Evolutionary conservation across 2,329 filamentous ascomycete genomes (phyloP).

Genomic region (Alternaria brassicicola): DNA sequence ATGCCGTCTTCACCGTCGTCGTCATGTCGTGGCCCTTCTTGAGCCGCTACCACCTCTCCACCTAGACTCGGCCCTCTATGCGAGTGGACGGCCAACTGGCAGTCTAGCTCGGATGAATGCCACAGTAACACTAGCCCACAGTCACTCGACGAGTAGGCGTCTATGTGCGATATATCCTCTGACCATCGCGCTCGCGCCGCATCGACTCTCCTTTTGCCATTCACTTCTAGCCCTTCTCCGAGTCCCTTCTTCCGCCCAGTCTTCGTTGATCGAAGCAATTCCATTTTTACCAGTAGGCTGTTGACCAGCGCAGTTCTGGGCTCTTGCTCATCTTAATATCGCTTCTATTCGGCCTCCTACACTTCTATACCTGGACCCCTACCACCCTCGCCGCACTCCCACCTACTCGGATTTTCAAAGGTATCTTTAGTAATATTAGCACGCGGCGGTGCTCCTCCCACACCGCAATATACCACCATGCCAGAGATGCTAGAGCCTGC

Average conservation of each 20-base stretch:
- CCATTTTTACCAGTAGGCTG: slow-evolving; percentile 48
- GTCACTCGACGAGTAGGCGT: slow-evolving; percentile 34
- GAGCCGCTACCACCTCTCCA: slow-evolving; percentile 43
- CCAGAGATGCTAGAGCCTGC: slow-evolving; percentile 54
- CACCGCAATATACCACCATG: slow-evolving; percentile 52
- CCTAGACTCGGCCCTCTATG: slow-evolving; percentile 26
- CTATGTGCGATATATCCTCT: slow-evolving; percentile 46
- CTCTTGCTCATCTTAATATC: slow-evolving; percentile 47
- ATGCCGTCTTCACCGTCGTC: slow-evolving; percentile 23
- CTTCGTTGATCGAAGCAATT: slow-evolving; percentile 56
- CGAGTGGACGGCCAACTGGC: slow-evolving; percentile 42
- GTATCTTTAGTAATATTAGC: slow-evolving; percentile 47
- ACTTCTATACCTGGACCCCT: slow-evolving; percentile 29
- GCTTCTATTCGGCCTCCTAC: slow-evolving; percentile 29
- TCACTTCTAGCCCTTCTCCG: slow-evolving; percentile 44
- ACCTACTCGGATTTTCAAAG: slow-evolving; percentile 34
- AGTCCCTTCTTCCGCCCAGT: slow-evolving; percentile 32
- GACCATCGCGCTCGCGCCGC: slow-evolving; percentile 35
- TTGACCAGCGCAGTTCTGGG: slow-evolving; percentile 51
- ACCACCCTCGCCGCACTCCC: slow-evolving; percentile 23
- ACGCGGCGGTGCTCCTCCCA: slow-evolving; percentile 47
- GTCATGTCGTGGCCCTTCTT: slow-evolving; percentile 44
- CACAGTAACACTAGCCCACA: slow-evolving; percentile 35
- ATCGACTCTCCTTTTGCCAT: slow-evolving; percentile 34
- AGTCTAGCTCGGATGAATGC: slow-evolving; percentile 35